Conservation (phyloP, 1,284 basidiomycete species). For the Naganishia cerealis region DNA sequence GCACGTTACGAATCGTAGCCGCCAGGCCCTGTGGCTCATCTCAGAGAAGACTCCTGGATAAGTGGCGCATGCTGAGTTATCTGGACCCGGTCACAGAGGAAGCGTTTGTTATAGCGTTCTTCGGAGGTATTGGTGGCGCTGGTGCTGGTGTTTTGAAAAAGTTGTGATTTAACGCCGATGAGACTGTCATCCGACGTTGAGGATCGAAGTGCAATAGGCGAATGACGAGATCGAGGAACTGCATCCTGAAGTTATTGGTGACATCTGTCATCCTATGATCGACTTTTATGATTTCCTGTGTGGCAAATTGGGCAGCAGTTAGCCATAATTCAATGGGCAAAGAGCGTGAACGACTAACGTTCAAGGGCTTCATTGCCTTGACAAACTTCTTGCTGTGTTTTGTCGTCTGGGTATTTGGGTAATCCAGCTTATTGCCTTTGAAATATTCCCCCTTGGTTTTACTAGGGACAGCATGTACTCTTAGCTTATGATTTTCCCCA, state of each 20-base stretch:
- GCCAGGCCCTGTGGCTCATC: background rate
- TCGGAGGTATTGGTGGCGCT: slow-evolving; percentile 22
- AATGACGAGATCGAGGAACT: slow-evolving; percentile 80
- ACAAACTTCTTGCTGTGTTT: slow-evolving; percentile 94
- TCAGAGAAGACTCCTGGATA: background rate
- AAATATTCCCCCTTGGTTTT: slow-evolving; percentile 82
- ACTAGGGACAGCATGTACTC: slow-evolving; percentile 59
- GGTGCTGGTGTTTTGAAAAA: slow-evolving; percentile 61
- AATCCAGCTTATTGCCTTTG: slow-evolving; percentile 80
- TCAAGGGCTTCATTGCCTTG: slow-evolving; percentile 73
- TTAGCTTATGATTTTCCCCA: background rate
- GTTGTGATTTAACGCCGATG: slow-evolving; percentile 80
- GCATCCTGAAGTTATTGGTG: slow-evolving; percentile 56
- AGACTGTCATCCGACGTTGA: slow-evolving; percentile 76
- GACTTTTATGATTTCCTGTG: slow-evolving; percentile 71
- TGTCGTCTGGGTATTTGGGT: slow-evolving; percentile 81
- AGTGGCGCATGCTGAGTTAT: background rate
- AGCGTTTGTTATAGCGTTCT: slow-evolving; percentile 15
- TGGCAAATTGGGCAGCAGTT: slow-evolving; percentile 5
- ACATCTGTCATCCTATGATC: slow-evolving; percentile 64
- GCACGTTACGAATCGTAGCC: background rate
- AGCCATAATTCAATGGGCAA: background rate
- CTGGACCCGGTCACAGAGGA: background rate
- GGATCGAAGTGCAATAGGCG: slow-evolving; percentile 90
- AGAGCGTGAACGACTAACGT: slow-evolving; percentile 57